Percentiles rank a stretch among this genome's conserved stretches.
Conservation (phyloP, 1,284 basidiomycete genomes). For the Cryptococcus wingfieldii region DNA sequence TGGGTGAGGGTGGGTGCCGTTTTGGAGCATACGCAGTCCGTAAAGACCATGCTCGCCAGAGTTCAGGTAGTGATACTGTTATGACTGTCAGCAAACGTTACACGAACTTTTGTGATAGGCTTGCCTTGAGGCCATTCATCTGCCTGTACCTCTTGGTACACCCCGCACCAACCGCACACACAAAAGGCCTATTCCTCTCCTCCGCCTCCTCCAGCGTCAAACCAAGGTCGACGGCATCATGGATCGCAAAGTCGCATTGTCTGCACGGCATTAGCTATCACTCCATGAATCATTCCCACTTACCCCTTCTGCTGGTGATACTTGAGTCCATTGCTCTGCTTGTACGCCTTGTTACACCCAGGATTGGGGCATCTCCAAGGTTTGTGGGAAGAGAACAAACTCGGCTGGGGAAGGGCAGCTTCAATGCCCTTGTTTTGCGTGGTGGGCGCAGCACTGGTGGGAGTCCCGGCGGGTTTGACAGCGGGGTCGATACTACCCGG, state of each 20-base stretch:
- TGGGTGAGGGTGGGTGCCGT: constrained; percentile 64
- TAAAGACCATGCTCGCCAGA: constrained; percentile 89
- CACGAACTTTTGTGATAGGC: constrained; percentile 21
- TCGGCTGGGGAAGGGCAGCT: constrained; percentile 39
- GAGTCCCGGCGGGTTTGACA: constrained; percentile 6
- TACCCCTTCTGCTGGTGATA: constrained; percentile 75
- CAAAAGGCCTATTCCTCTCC: constrained; percentile 72
- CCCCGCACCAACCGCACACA: constrained; percentile 76
- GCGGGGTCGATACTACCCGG: not conserved
- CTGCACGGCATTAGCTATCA: constrained; percentile 39
- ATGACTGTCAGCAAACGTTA: not conserved
- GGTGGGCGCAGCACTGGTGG: constrained; percentile 6
- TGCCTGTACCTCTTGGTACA: constrained; percentile 96
- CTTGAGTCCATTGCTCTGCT: constrained; percentile 94
- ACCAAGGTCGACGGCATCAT: constrained; percentile 60
- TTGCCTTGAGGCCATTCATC: constrained; percentile 79
- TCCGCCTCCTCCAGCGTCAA: constrained; percentile 79
- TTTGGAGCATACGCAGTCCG: constrained; percentile 75
- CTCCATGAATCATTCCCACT: constrained; percentile 8
- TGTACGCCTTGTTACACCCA: constrained; percentile 98
- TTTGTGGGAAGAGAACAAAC: constrained; percentile 59
- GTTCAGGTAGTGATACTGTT: constrained; percentile 87
- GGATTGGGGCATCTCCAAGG: constrained; percentile 96
- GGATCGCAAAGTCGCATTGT: constrained; percentile 84
- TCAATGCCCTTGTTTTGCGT: constrained; percentile 19